Conservation (phyloP, 2,329 filamentous ascomycete genomes). For the Talaromyces sp. region DNA sequence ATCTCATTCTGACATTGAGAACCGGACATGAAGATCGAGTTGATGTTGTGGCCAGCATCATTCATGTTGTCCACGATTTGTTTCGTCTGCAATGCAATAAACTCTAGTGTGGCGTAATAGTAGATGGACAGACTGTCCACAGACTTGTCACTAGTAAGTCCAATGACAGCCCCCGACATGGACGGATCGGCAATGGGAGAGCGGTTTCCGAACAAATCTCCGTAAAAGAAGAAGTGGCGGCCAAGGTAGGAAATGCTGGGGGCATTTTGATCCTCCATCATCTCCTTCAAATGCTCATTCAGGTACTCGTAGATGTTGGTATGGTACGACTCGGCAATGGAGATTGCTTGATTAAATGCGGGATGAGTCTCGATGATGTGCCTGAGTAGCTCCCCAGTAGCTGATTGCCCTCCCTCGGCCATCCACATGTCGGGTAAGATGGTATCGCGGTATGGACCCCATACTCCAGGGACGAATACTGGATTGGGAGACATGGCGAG, state of each 20-base stretch:
- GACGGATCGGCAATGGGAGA: conserved; percentile 86
- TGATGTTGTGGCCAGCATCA: conserved; percentile 75
- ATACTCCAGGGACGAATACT: conserved; percentile 91
- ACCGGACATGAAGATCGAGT: conserved; percentile 96
- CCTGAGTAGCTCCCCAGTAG: conserved; percentile 88
- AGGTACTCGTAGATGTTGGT: conserved; percentile 93
- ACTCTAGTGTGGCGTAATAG: conserved; percentile 97
- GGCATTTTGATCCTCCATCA: conserved; percentile 63
- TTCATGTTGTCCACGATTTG: conserved; percentile 98
- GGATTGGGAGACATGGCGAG: conserved; percentile 90
- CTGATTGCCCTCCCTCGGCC: conserved; percentile 93
- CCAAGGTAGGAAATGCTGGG: conserved; percentile 79
- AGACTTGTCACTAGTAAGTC: conserved; percentile 78
- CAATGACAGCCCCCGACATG: conserved; percentile 88
- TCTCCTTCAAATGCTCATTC: conserved; percentile 75
- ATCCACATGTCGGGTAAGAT: conserved; percentile 91
- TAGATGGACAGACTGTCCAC: conserved; percentile 81
- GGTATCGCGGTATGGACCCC: conserved; percentile 95
- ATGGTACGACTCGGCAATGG: conserved; percentile 73
- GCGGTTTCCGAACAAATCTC: conserved; percentile 93
- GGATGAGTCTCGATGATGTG: conserved; percentile 95
- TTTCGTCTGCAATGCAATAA: conserved; percentile 92
- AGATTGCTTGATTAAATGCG: conserved; percentile 73
- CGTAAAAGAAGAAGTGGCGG: conserved; percentile 97
- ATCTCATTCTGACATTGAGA: conserved; percentile 95